A percentile compares a stretch with the other conserved stretches of the same genome.
Conservation (phyloP, 495 filamentous ascomycete species). For the Hyaloscypha hepaticicola region DNA sequence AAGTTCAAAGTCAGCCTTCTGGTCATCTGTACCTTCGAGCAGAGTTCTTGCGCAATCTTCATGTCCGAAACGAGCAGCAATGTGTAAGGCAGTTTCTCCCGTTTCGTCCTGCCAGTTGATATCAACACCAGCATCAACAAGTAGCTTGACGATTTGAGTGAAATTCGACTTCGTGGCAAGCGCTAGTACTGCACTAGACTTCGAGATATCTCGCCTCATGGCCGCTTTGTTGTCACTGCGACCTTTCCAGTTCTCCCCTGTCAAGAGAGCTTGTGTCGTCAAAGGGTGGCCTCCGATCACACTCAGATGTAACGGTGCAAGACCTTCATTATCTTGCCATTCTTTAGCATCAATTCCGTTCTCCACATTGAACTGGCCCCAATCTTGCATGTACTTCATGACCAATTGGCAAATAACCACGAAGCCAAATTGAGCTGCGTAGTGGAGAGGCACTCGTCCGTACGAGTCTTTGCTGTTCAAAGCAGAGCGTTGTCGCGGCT, state of each 20-base stretch:
- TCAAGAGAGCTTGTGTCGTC: slow-evolving; percentile 77
- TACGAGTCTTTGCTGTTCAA: slow-evolving; percentile 70
- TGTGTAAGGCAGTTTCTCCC: slow-evolving; percentile 90
- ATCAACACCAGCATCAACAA: slow-evolving; percentile 89
- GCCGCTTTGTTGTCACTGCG: slow-evolving; percentile 55
- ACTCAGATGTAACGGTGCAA: slow-evolving; percentile 85
- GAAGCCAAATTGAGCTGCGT: slow-evolving; percentile 93
- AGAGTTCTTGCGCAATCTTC: slow-evolving; percentile 74
- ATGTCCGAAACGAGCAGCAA: slow-evolving; percentile 88
- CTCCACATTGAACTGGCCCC: slow-evolving; percentile 81
- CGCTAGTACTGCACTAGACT: slow-evolving; percentile 87
- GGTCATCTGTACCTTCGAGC: slow-evolving; percentile 62
- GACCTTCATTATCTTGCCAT: slow-evolving; percentile 93
- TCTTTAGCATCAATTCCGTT: slow-evolving; percentile 78
- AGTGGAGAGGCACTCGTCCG: slow-evolving; percentile 87
- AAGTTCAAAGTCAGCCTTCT: slow-evolving; percentile 74
- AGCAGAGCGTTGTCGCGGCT: slow-evolving; percentile 65
- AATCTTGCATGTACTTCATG: slow-evolving; percentile 82
- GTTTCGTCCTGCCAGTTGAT: slow-evolving; percentile 91
- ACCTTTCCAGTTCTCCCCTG: slow-evolving; percentile 73
- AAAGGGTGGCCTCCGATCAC: slow-evolving; percentile 88
- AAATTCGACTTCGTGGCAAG: slow-evolving; percentile 86
- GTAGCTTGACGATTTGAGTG: slow-evolving; percentile 73
- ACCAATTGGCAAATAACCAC: slow-evolving; percentile 83
- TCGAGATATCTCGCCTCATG: slow-evolving; percentile 66